Evolutionary conservation across 371 early-diverging fungal genomes (phyloP).

Genomic region (Circinella minor): DNA sequence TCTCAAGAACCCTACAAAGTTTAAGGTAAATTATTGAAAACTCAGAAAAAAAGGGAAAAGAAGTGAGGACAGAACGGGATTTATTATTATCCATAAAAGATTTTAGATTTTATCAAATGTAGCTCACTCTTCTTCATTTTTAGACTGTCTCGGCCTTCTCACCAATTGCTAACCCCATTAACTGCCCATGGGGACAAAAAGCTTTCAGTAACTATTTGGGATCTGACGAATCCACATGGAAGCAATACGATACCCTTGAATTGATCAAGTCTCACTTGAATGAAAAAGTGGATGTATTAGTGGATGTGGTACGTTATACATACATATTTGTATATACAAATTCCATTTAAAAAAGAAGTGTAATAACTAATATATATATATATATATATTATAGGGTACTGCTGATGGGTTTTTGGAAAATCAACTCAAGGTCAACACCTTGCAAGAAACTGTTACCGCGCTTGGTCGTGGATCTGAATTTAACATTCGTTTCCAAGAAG

Average conservation of each 20-base stretch:
- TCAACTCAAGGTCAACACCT: conserved; percentile 64
- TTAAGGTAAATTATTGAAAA: conserved; percentile 39
- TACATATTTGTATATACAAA: no score
- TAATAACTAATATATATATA: background rate
- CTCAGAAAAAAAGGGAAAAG: background rate
- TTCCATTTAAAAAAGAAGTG: no score
- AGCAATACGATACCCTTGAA: conserved; percentile 76
- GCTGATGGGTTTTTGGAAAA: conserved; percentile 71
- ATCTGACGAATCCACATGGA: conserved; percentile 59
- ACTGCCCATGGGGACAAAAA: conserved; percentile 80
- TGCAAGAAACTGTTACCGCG: conserved; percentile 53
- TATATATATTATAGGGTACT: conserved; percentile 56
- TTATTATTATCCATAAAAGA: background rate
- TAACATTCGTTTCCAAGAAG: conserved; percentile 73
- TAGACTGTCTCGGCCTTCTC: conserved; percentile 83
- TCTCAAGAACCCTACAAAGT: conserved; percentile 71
- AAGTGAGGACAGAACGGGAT: background rate
- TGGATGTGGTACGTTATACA: conserved; percentile 43
- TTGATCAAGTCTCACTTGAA: conserved; percentile 49
- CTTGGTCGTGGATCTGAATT: conserved; percentile 51
- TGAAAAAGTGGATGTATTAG: conserved; percentile 41
- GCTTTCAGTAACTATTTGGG: conserved; percentile 83
- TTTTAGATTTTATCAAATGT: no score
- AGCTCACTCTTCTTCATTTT: background rate
- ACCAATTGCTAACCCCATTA: conserved; percentile 77